Evolutionary conservation across 306 rosid genomes (phyloP).

Genomic region (Quercus parvula): DNA sequence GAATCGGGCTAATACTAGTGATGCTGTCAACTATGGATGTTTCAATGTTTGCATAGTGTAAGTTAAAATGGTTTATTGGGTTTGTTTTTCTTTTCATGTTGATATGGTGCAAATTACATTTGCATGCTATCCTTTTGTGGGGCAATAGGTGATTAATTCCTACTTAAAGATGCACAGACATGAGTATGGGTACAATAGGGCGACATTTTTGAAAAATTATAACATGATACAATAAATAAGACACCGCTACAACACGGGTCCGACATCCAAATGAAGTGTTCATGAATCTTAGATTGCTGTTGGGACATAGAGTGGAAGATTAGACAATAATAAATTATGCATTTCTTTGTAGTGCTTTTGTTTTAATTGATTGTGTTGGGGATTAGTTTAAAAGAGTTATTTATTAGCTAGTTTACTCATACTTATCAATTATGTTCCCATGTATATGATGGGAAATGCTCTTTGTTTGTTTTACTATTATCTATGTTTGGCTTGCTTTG

Average conservation of each 20-base stretch:
- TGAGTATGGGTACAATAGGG: too few relatives aligned
- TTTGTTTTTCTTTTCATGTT: neutral
- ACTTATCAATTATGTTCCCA: neutral
- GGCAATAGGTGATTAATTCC: neutral
- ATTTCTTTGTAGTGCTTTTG: neutral
- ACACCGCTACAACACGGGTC: too few relatives aligned
- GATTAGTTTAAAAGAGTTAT: neutral
- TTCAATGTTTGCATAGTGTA: neutral
- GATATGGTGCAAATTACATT: neutral
- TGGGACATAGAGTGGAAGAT: neutral
- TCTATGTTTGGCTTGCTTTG: neutral
- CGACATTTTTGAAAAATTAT: too few relatives aligned
- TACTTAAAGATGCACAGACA: too few relatives aligned
- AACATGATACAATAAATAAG: too few relatives aligned
- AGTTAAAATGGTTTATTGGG: neutral
- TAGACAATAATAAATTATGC: neutral
- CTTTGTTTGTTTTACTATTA: neutral
- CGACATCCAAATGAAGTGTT: too few relatives aligned
- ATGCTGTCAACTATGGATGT: neutral
- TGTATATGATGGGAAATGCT: neutral
- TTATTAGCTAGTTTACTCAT: neutral
- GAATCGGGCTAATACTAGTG: neutral
- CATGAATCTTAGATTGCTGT: neutral
- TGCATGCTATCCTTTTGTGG: neutral
- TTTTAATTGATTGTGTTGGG: neutral